These are phyloP conservation scores for Tuber brumale DNA, from an alignment of 495 filamentous ascomycete genomes.

Conservation along the genomic window DNA sequence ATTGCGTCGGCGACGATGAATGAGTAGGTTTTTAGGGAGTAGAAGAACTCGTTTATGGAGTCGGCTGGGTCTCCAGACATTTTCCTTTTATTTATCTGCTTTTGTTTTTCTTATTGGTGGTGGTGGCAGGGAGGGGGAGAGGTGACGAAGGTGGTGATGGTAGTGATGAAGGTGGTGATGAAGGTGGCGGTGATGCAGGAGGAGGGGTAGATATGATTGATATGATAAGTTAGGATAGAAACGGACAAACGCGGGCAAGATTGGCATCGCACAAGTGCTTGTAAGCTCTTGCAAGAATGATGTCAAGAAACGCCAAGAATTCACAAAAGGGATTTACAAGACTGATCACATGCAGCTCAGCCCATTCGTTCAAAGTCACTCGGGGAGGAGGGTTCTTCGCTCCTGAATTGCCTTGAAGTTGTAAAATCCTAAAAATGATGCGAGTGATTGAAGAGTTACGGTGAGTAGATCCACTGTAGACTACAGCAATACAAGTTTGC, in stretches of 20 bases:
- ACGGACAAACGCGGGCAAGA: not conserved
- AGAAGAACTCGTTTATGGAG: slow-evolving; percentile 24
- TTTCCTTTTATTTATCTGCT: slow-evolving; percentile 4
- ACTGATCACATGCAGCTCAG: not conserved
- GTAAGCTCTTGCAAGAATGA: not conserved
- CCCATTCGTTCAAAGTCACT: not conserved
- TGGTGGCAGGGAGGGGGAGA: not conserved
- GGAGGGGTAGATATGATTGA: not conserved
- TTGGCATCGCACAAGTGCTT: too few species aligned
- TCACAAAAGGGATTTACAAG: not conserved
- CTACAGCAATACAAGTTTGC: not conserved
- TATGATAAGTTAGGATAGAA: not conserved
- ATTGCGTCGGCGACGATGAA: slow-evolving; percentile 65
- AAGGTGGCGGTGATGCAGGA: not conserved
- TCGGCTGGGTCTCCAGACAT: slow-evolving; percentile 17
- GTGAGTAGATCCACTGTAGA: not conserved
- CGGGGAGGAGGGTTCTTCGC: not conserved
- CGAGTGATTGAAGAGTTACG: not conserved
- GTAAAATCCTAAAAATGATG: not conserved
- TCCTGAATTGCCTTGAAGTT: not conserved
- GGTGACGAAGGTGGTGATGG: not conserved
- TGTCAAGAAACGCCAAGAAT: slow-evolving; percentile 1
- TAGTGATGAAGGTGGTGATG: not conserved
- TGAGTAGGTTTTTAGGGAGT: slow-evolving; percentile 46
- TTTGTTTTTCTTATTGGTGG: slow-evolving; percentile 6